phyloP scores from a whole-genome alignment of 257 asterid genomes.

The Handroanthus guayacan region DNA sequence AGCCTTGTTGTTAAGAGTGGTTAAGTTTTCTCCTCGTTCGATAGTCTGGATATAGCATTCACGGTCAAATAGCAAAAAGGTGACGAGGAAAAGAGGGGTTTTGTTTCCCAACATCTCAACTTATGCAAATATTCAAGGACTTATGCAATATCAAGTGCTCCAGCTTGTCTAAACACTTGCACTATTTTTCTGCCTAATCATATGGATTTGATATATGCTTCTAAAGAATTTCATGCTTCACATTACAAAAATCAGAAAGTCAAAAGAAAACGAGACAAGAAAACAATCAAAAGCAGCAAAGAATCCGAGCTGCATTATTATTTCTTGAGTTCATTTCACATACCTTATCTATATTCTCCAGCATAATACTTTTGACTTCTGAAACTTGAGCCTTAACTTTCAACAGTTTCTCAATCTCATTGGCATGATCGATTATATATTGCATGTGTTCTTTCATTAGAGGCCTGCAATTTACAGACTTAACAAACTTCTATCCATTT shows the following conservation, averaged over 20 bases:
- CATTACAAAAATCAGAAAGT: background rate
- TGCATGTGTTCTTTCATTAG: slow-evolving; percentile 81
- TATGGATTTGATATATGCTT: too few relatives aligned
- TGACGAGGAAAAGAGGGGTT: too few relatives aligned
- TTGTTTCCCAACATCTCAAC: too few relatives aligned
- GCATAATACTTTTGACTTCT: slow-evolving; percentile 76
- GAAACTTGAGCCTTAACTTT: slow-evolving; percentile 82
- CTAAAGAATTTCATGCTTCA: too few relatives aligned
- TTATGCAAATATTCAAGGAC: too few relatives aligned
- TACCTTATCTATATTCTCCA: slow-evolving; percentile 79
- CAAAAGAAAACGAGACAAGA: background rate
- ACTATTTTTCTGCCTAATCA: too few relatives aligned
- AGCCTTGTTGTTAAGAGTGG: slow-evolving; percentile 59
- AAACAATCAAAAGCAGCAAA: background rate
- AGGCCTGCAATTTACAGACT: slow-evolving; percentile 50
- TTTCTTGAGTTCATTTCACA: slow-evolving; percentile 23
- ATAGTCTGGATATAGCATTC: slow-evolving; percentile 51
- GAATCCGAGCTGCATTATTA: background rate
- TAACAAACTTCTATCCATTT: background rate
- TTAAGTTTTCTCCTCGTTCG: slow-evolving; percentile 67
- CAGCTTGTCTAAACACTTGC: too few relatives aligned
- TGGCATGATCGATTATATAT: slow-evolving; percentile 75
- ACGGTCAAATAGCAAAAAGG: background rate
- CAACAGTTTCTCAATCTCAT: slow-evolving; percentile 74
- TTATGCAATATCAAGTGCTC: too few relatives aligned